phyloP scores from a whole-genome alignment of 345 rosid species.

The Salix arbutifolia region DNA sequence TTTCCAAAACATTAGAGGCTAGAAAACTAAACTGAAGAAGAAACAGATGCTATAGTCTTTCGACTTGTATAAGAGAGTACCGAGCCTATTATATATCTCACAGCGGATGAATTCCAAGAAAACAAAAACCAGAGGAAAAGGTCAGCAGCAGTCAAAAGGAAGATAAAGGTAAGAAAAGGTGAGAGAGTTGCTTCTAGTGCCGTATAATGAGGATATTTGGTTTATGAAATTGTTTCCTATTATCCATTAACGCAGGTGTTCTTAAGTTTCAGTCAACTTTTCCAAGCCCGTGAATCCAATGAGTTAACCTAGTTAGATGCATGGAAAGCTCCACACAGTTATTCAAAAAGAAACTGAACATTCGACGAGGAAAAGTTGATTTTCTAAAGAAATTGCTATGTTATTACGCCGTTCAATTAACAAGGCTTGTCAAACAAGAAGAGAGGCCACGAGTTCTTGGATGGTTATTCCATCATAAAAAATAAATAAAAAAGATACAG shows the following conservation, averaged over 20 bases:
- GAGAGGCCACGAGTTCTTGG: neutral
- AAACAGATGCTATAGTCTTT: neutral
- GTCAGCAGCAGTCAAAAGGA: neutral
- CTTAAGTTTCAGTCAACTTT: neutral
- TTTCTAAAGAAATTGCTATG: neutral
- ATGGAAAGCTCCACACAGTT: neutral
- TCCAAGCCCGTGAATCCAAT: neutral
- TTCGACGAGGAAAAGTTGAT: neutral
- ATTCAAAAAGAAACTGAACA: neutral
- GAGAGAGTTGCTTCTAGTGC: neutral
- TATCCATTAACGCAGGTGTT: neutral
- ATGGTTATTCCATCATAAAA: neutral
- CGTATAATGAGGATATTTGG: neutral
- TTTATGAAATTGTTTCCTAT: neutral
- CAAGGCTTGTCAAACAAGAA: neutral
- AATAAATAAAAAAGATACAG: neutral
- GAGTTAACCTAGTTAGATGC: neutral
- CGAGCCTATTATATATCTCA: neutral
- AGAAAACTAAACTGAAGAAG: neutral
- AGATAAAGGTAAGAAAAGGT: neutral
- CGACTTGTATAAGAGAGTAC: neutral
- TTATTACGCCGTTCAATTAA: neutral
- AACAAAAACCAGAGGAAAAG: neutral
- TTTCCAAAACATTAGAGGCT: neutral
- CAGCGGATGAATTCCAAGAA: neutral